phyloP scores from a whole-genome alignment of 257 asterid species.

The Apocynum venetum region DNA sequence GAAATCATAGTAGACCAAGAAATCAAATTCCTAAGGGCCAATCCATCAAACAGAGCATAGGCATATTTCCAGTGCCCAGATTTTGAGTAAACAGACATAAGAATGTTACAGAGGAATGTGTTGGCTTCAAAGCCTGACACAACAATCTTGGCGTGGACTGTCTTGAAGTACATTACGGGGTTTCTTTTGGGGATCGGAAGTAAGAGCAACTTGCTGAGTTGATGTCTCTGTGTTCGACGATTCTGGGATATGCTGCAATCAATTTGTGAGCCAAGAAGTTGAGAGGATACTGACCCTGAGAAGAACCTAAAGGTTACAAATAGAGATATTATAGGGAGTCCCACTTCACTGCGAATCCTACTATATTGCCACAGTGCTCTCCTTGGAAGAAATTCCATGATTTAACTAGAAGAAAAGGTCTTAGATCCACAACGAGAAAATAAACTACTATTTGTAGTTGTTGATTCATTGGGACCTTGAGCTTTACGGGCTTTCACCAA shows the following conservation, averaged over 20 bases:
- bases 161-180: constrained; percentile 14
- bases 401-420: neutral
- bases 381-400: constrained; percentile 1
- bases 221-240: constrained; percentile 36
- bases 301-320: neutral
- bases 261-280: neutral
- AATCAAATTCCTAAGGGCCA: constrained; percentile 40
- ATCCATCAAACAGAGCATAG: constrained; percentile 30
- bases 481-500: neutral
- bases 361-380: neutral
- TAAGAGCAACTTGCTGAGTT: constrained; percentile 37
- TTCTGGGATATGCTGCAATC: neutral
- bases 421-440: neutral
- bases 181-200: constrained; percentile 23
- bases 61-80: constrained; percentile 23
- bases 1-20: constrained; percentile 53
- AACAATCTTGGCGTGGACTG: constrained; percentile 36
- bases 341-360: neutral
- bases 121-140: constrained; percentile 32
- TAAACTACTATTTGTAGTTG: neutral
- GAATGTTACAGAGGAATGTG: constrained; percentile 36
- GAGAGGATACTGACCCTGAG: neutral
- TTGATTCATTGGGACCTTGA: neutral
- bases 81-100: constrained; percentile 24
- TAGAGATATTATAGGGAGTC: neutral